These are phyloP conservation scores for Cymbopogon citratus DNA, from an alignment of 176 grass and related monocot genomes.

Conservation along the genomic window DNA sequence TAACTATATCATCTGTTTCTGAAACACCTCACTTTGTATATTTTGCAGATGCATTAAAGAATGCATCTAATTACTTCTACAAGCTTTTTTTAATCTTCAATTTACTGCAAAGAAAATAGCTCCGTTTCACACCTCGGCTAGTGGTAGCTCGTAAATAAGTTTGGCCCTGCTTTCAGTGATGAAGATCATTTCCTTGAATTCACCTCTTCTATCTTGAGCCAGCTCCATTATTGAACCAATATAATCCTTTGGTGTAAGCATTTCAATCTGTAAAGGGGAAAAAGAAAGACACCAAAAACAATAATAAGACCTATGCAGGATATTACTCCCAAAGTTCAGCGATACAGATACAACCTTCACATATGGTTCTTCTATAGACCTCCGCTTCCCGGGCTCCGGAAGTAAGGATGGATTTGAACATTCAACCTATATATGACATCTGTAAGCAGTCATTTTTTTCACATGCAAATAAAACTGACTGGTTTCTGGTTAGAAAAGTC, in stretches of 20 bases:
- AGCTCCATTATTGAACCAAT: slow-evolving; percentile 97
- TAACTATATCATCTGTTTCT: slow-evolving; percentile 16
- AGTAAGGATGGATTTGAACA: slow-evolving; percentile 95
- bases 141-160: slow-evolving; percentile 78
- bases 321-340: background rate
- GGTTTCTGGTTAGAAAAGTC: background rate
- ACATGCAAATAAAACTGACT: slow-evolving; percentile 29
- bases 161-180: slow-evolving; percentile 88
- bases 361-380: slow-evolving; percentile 88
- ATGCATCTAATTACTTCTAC: background rate
- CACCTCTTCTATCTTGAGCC: slow-evolving; percentile 95
- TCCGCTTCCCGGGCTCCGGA: slow-evolving; percentile 81
- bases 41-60: background rate
- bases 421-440: slow-evolving; percentile 59
- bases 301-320: slow-evolving; percentile 8
- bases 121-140: slow-evolving; percentile 75
- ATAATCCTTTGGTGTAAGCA: slow-evolving; percentile 95
- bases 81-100: slow-evolving; percentile 2
- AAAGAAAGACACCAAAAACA: slow-evolving; percentile 15
- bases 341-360: slow-evolving; percentile 61
- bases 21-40: slow-evolving; percentile 1
- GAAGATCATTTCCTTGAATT: slow-evolving; percentile 97
- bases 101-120: slow-evolving; percentile 2
- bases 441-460: slow-evolving; percentile 22
- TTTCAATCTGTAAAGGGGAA: slow-evolving; percentile 54